phyloP scores from a whole-genome alignment of 2,329 filamentous ascomycete species.

The Drechslerella coelobrocha region DNA sequence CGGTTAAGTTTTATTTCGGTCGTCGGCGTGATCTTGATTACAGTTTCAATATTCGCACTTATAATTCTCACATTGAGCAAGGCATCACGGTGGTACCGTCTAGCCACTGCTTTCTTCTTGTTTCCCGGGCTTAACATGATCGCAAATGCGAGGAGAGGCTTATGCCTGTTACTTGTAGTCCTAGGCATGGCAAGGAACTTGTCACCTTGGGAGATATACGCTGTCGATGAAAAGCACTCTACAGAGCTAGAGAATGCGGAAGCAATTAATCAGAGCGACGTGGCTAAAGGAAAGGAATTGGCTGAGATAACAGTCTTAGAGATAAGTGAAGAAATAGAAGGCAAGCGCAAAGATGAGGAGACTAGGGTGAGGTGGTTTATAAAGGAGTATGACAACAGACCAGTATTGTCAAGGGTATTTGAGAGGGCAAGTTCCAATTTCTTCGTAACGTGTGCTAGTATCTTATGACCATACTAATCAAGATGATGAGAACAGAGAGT shows the following conservation, averaged over 20 bases:
- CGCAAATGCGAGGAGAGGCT: conserved; percentile 37
- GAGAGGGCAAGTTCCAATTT: conserved; percentile 27
- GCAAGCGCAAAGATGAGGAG: conserved; percentile 29
- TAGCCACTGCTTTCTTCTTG: conserved; percentile 16
- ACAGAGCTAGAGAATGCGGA: not conserved
- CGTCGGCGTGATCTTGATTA: conserved; percentile 15
- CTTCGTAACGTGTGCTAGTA: not conserved
- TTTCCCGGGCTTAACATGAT: conserved; percentile 40
- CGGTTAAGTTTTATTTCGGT: conserved; percentile 42
- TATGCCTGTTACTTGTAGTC: conserved; percentile 31
- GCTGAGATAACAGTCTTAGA: conserved; percentile 24
- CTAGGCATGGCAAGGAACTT: conserved; percentile 40
- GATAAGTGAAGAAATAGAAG: conserved; percentile 18
- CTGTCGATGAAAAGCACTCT: conserved; percentile 30
- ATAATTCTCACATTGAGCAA: conserved; percentile 28
- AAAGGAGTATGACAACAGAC: conserved; percentile 42
- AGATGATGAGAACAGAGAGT: conserved; percentile 25
- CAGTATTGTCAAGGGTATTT: conserved; percentile 37
- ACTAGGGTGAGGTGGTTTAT: conserved; percentile 43
- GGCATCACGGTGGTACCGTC: conserved; percentile 30
- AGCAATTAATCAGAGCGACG: not conserved
- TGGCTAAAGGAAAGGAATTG: conserved; percentile 3
- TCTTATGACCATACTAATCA: not conserved
- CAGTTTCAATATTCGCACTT: conserved; percentile 26
- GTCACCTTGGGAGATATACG: conserved; percentile 44